A percentile compares a stretch with the other conserved stretches of the same genome.
Conservation (phyloP, 257 asterid genomes). For the Gentiana dahurica region DNA sequence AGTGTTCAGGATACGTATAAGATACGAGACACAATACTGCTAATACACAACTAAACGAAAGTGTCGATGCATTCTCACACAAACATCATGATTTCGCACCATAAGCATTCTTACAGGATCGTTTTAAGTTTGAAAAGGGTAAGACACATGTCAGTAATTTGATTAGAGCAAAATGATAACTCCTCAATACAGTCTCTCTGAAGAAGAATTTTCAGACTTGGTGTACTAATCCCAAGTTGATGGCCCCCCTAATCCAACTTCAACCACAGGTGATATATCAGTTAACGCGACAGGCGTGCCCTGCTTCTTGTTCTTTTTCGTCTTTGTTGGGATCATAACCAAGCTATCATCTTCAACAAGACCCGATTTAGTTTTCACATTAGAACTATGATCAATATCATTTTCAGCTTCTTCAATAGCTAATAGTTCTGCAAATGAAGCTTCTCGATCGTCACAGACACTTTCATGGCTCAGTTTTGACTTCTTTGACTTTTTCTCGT, state of each 20-base stretch:
- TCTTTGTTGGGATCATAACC: slow-evolving; percentile 26
- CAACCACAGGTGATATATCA: slow-evolving; percentile 28
- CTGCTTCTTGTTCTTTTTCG: slow-evolving; percentile 28
- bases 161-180: too few relatives aligned
- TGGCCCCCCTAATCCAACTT: slow-evolving; percentile 74
- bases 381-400: slow-evolving; percentile 8
- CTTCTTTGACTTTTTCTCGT: slow-evolving; percentile 27
- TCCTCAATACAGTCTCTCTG: too few relatives aligned
- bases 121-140: too few relatives aligned
- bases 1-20: too few relatives aligned
- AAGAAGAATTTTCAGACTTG: too few relatives aligned
- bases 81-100: too few relatives aligned
- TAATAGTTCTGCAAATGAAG: slow-evolving; percentile 49
- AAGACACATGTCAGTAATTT: too few relatives aligned
- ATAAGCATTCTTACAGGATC: too few relatives aligned
- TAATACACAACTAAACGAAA: too few relatives aligned
- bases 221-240: slow-evolving; percentile 59
- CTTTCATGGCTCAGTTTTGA: slow-evolving; percentile 19
- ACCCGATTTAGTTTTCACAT: slow-evolving; percentile 10
- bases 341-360: slow-evolving; percentile 24
- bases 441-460: slow-evolving; percentile 49
- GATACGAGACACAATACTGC: too few relatives aligned
- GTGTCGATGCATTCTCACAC: too few relatives aligned
- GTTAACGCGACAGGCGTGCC: slow-evolving; percentile 24
- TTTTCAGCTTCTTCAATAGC: slow-evolving; percentile 12